Evolutionary conservation across 148 eudicot genomes (phyloP).

Genomic region (Hydrangea macrophylla): DNA sequence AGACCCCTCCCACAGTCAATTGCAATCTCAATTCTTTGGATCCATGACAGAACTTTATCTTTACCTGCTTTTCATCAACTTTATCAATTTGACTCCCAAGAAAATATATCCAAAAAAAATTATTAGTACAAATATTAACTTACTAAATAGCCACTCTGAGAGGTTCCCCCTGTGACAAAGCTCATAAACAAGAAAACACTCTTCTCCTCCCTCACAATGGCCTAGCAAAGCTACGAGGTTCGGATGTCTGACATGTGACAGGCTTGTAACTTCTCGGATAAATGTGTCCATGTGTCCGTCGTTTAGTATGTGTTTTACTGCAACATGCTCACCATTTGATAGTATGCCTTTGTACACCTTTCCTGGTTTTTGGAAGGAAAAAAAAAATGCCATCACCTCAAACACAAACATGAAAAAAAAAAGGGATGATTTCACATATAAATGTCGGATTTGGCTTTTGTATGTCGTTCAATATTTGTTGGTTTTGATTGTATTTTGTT

Average conservation of each 20-base stretch:
- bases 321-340: constrained; percentile 34
- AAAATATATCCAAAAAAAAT: not conserved
- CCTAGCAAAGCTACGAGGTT: constrained; percentile 45
- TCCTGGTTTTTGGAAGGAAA: too few relatives aligned
- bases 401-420: not conserved
- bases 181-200: constrained; percentile 51
- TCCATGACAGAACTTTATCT: constrained; percentile 39
- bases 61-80: constrained; percentile 24
- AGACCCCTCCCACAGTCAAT: constrained; percentile 49
- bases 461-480: not conserved
- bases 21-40: constrained; percentile 42
- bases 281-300: constrained; percentile 54
- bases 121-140: not conserved
- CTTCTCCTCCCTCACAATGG: constrained; percentile 41
- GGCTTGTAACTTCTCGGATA: constrained; percentile 44
- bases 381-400: not conserved
- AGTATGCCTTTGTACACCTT: constrained; percentile 49
- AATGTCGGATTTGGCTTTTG: too few relatives aligned
- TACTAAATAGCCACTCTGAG: constrained; percentile 56
- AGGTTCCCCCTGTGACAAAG: constrained; percentile 52
- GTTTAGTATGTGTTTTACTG: constrained; percentile 46
- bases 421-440: not conserved
- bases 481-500: too few relatives aligned
- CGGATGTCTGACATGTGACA: constrained; percentile 49
- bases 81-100: not conserved